Evolutionary conservation across 2,329 filamentous ascomycete genomes (phyloP), one percentile per base, ranked within the genome.

Genomic region (Pyrenophora graminea): DNA sequence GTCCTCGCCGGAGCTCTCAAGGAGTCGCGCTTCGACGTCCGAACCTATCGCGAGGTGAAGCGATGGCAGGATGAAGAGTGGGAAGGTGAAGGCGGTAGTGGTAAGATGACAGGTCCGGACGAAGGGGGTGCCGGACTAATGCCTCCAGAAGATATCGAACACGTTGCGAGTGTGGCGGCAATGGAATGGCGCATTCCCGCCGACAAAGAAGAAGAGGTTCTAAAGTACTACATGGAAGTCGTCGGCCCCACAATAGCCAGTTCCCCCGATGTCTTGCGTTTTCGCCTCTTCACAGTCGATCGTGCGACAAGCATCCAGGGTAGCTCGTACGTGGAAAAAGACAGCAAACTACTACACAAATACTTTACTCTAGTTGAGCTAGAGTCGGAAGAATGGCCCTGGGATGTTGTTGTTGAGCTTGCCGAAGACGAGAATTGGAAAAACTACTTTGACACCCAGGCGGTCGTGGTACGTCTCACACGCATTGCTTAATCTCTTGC

Each of bases 371-470:
- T 56, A 3, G 52, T 55, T 7, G 59, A 62, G 40, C 37, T 60
- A 18, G 57, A 49, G 30, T 53, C 52, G 3, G 57, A 60, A 23
- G 47, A 62, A 27, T 60, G 55, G 57, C 59, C 57, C 9, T 62
- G 59, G 59, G 59, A 58, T 21, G 49, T 47, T 27, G 48, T 62
- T n/a, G 31, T 62, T 39, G 52, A 54, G 6, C 48, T 62, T 44
- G 55, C 52, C 1, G 48, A 60, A 9, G 44, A 53, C 13, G 17
- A 41, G 15, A 34, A 48, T 6, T 62, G 59, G 59, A 44, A 44
- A 21, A 19, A 48, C 6, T 62, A 51, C 13, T 62, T 62, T 32
- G 59, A 62, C 36, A 19, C 23, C 2, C 54, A 58, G 25, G 27
- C 31, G 8, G 43, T 47, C 8, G 57, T 60, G 32, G 59, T 60